A percentile compares a stretch with the other conserved stretches of the same genome.
Evolutionary conservation across 2,329 filamentous ascomycete genomes (phyloP).

Genomic region (Xylariaceae sp.): DNA sequence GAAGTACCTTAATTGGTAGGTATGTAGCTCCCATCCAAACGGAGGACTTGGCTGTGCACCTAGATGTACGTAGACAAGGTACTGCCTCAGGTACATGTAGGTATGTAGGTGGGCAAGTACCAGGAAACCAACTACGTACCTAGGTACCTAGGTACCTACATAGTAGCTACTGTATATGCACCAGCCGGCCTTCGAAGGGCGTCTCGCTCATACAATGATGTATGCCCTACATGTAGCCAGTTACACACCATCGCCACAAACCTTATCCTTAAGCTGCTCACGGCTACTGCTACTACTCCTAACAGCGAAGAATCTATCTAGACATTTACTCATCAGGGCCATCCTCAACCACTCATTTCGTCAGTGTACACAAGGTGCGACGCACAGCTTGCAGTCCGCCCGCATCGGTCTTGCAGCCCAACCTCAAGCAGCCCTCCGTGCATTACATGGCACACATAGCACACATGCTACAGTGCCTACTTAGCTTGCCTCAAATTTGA

Average conservation of each 20-base stretch:
- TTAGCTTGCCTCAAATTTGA: constrained; percentile 20
- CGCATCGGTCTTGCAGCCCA: constrained; percentile 35
- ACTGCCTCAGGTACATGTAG: background rate
- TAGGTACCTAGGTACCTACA: background rate
- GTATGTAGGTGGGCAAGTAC: no score
- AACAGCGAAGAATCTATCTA: constrained; percentile 4
- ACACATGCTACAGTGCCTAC: no score
- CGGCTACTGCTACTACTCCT: background rate
- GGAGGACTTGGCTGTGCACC: background rate
- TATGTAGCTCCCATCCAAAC: no score
- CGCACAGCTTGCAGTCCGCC: constrained; percentile 29
- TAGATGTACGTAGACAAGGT: no score
- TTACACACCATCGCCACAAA: background rate
- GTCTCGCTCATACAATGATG: no score
- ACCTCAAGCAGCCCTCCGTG: constrained; percentile 26
- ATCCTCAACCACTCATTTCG: constrained; percentile 25
- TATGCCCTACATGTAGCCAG: no score
- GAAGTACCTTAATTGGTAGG: background rate
- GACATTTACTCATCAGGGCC: constrained; percentile 1
- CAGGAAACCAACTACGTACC: no score
- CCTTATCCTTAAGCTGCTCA: background rate
- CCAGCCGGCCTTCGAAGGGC: no score
- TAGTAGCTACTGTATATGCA: no score
- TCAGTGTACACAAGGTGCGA: constrained; percentile 30
- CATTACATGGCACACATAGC: constrained; percentile 18